Base-by-base conservation (phyloP, 2,329 filamentous ascomycete species). In the Beauveria rudraprayagi region DNA sequence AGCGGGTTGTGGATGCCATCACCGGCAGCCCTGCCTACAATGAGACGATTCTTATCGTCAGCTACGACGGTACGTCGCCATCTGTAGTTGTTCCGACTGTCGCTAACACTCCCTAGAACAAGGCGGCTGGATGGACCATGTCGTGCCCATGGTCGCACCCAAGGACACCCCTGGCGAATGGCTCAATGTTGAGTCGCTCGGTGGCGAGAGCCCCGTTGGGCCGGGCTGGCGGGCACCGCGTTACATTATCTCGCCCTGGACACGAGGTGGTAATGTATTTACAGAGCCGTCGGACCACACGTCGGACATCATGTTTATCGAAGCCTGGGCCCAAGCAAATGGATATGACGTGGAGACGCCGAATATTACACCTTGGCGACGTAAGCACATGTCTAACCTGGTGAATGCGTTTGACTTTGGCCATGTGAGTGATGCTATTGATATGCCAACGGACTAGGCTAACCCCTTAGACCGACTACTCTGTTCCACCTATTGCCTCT, bases 191-290 rank as follows among this genome's bases (percentile, higher is more conserved):
- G 71, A 74, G 0, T 70, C 77, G 34, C 60, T 65, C 11, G 64
- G 70, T 47, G 63, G 66, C 61, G 67, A 67, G 8, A 68, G 64
- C 44, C 68, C 69, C 17, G 57, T 68, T 3, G 70, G 70, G 2
- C 71, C 71, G 9, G 69, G 69, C 66, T 76, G 79, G 66, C 78
- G 80, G 10, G 70, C 78, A 4, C 80, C 80, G 0, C 78, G 82
- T 63, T 78, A 78, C 63, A 80, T 83, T 67, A 73, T 83, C 56
- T 82, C 80, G 1, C 80, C 80, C 0, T 83, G 78, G 75, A 82
- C 80, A 0, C 77, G 80, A 5, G 80, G 80, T 24, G 77, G 76
- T 16, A 74, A 80, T 19, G 78, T 83, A 2, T 82, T 82, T 63
- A 81, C 78, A 5, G 80, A 83, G 68, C 76, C 76, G 30, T 74